Evolutionary conservation across 139 green algal species (phyloP).

Genomic region (Tetraselmis chui): DNA sequence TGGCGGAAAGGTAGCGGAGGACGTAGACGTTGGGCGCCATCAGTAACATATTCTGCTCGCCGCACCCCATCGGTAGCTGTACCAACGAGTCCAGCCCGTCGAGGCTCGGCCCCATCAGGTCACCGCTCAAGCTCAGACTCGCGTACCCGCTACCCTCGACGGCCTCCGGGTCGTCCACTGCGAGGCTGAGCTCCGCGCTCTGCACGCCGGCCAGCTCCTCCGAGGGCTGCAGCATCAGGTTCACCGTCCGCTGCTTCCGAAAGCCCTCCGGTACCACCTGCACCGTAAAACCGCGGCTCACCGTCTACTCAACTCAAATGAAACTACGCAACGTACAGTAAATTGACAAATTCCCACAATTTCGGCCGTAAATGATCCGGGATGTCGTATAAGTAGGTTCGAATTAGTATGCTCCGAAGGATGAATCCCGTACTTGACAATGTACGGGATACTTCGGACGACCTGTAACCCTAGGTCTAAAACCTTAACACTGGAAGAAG

Average conservation of each 20-base stretch:
- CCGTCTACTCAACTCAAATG: too few relatives aligned
- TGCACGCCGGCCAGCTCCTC: background rate
- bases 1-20: constrained; percentile 9
- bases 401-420: too few relatives aligned
- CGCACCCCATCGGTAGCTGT: constrained; percentile 12
- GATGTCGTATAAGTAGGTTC: too few relatives aligned
- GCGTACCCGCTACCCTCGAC: constrained; percentile 2
- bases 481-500: too few relatives aligned
- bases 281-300: too few relatives aligned
- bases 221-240: background rate
- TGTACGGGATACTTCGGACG: too few relatives aligned
- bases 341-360: too few relatives aligned
- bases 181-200: background rate
- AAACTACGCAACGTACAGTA: too few relatives aligned
- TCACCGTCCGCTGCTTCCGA: background rate
- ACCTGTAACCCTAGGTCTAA: too few relatives aligned
- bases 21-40: constrained; percentile 21
- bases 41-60: constrained; percentile 22
- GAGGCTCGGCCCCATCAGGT: constrained; percentile 20
- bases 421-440: too few relatives aligned
- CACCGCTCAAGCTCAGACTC: constrained; percentile 1
- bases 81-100: constrained; percentile 12
- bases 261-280: background rate
- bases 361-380: too few relatives aligned
- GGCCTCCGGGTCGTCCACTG: background rate